Evolutionary conservation across 768 basidiomycete genomes (phyloP).

Genomic region (Leccinum disarticulatum): DNA sequence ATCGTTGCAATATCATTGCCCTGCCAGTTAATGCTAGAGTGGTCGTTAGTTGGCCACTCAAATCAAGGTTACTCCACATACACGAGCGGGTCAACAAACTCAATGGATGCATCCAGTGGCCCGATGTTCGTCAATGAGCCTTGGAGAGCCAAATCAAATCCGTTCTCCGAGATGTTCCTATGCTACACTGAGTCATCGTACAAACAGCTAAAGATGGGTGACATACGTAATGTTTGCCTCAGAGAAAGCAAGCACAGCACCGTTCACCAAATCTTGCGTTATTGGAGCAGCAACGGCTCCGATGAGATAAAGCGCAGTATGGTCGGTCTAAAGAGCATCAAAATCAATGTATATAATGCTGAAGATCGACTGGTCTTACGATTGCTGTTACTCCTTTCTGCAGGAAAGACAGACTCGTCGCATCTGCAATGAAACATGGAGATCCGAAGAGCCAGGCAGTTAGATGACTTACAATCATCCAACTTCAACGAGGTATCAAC

Average conservation of each 20-base stretch:
- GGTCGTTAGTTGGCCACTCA: neutral
- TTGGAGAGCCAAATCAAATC: conserved; percentile 59
- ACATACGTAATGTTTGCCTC: conserved; percentile 58
- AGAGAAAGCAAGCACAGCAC: conserved; percentile 51
- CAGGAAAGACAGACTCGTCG: conserved; percentile 55
- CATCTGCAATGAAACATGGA: conserved; percentile 38
- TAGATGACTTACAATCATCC: conserved; percentile 58
- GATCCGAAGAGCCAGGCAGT: neutral
- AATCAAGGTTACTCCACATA: conserved; percentile 31
- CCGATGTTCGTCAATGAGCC: conserved; percentile 64
- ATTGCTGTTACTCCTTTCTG: conserved; percentile 56
- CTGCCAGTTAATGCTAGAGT: conserved; percentile 57
- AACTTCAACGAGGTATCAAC: conserved; percentile 55
- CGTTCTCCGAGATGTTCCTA: conserved; percentile 55
- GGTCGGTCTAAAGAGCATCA: conserved; percentile 47
- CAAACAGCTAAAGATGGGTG: conserved; percentile 24
- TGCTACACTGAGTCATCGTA: conserved; percentile 49
- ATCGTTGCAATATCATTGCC: conserved; percentile 64
- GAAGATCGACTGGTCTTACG: conserved; percentile 33
- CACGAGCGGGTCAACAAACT: conserved; percentile 62
- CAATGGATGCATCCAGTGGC: conserved; percentile 67
- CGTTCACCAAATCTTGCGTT: conserved; percentile 63
- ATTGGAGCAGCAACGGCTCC: conserved; percentile 70
- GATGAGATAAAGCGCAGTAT: conserved; percentile 62
- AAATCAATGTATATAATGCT: conserved; percentile 4